A percentile compares a stretch with the other conserved stretches of the same genome.
phyloP scores from a whole-genome alignment of 176 grass and related monocot species.

The Metroxylon sagu region DNA sequence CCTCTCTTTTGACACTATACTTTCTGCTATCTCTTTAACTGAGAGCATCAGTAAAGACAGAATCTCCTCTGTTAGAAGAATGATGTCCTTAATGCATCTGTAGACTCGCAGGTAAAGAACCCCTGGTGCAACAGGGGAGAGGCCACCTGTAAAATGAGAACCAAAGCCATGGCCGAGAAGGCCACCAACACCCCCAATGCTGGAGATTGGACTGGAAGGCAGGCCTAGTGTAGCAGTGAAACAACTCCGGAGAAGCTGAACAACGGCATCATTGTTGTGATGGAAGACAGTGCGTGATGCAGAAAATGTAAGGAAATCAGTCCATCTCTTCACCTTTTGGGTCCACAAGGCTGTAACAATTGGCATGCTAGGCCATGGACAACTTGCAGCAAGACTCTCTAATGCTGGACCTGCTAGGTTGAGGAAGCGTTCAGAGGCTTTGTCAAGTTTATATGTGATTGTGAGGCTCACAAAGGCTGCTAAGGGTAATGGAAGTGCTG shows the following conservation, averaged over 20 bases:
- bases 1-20: slow-evolving; percentile 33
- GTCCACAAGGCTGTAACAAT: slow-evolving; percentile 92
- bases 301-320: slow-evolving; percentile 80
- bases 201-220: slow-evolving; percentile 42
- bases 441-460: slow-evolving; percentile 95
- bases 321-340: slow-evolving; percentile 95
- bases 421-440: slow-evolving; percentile 88
- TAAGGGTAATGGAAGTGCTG: slow-evolving; percentile 79
- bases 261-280: slow-evolving; percentile 76
- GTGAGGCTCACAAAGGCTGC: slow-evolving; percentile 96
- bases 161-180: slow-evolving; percentile 90
- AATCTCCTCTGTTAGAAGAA: slow-evolving; percentile 72
- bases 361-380: slow-evolving; percentile 97
- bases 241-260: slow-evolving; percentile 86
- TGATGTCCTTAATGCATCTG: slow-evolving; percentile 86
- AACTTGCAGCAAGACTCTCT: slow-evolving; percentile 92
- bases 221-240: slow-evolving; percentile 58
- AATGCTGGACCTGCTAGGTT: slow-evolving; percentile 89
- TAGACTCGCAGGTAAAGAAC: slow-evolving; percentile 87
- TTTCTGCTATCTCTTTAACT: slow-evolving; percentile 71
- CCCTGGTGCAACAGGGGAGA: slow-evolving; percentile 85
- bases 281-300: slow-evolving; percentile 94
- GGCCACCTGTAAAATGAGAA: slow-evolving; percentile 78
- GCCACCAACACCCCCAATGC: slow-evolving; percentile 63
- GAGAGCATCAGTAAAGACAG: slow-evolving; percentile 65